Conservation (phyloP, 768 basidiomycete genomes). For the Termitomyces sp. region DNA sequence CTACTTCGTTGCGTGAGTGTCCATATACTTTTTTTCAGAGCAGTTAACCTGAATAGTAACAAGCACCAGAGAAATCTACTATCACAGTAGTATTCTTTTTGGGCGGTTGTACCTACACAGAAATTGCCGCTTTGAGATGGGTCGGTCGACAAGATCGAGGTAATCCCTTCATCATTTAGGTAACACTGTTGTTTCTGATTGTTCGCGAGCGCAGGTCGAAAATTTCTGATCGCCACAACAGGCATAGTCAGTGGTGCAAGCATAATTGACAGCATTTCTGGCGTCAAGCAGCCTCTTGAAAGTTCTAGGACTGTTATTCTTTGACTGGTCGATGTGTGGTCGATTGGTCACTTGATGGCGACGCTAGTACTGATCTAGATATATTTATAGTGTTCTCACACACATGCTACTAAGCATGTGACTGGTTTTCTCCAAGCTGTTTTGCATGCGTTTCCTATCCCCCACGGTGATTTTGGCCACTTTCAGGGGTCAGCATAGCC, state of each 20-base stretch:
- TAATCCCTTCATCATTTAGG: constrained; percentile 22
- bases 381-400: constrained; percentile 2
- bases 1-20: constrained; percentile 28
- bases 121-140: constrained; percentile 94
- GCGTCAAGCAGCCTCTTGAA: constrained; percentile 22
- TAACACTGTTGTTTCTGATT: constrained; percentile 7
- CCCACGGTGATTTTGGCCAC: too few relatives aligned
- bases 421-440: constrained; percentile 15
- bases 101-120: constrained; percentile 96
- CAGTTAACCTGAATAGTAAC: constrained; percentile 25
- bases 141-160: constrained; percentile 82
- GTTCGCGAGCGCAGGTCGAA: constrained; percentile 51
- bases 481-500: too few relatives aligned
- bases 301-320: constrained; percentile 39
- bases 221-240: constrained; percentile 87
- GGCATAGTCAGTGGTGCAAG: constrained; percentile 80
- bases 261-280: constrained; percentile 65
- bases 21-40: background rate
- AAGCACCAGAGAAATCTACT: constrained; percentile 53
- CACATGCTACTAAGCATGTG: constrained; percentile 14
- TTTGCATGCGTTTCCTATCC: too few relatives aligned
- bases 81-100: constrained; percentile 95
- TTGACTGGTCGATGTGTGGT: constrained; percentile 14
- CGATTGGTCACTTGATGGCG: background rate
- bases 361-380: background rate